These are phyloP conservation scores for Aureobasidium sp. DNA, from an alignment of 2,329 filamentous ascomycete species.

Conservation along the genomic window DNA sequence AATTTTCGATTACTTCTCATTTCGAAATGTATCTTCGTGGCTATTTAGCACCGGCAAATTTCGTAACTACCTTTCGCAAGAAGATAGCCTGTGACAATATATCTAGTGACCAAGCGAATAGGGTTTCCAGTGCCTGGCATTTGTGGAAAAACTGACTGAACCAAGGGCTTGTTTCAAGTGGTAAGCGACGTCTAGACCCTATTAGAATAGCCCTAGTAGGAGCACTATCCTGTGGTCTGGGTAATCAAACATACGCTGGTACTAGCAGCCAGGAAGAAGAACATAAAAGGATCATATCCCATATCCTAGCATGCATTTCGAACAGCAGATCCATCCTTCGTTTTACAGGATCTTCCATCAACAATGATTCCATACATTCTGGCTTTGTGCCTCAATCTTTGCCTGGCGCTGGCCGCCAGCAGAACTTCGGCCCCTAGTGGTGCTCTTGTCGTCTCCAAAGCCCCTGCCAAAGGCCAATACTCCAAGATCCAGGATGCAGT, in stretches of 20 bases:
- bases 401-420: conserved; percentile 23
- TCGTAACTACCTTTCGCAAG: not conserved
- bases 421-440: conserved; percentile 44
- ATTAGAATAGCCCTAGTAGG: not conserved
- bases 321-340: not conserved
- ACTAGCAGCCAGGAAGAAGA: not conserved
- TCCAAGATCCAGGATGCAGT: conserved; percentile 51
- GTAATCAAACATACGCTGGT: not conserved
- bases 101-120: not conserved
- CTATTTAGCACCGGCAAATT: not conserved
- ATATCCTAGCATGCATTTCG: not conserved
- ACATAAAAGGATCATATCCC: not conserved
- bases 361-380: conserved; percentile 10
- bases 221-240: fast-evolving
- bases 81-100: not conserved
- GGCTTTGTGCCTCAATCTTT: conserved; percentile 16
- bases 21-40: too few relatives aligned
- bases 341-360: not conserved
- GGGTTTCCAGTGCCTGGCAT: not conserved
- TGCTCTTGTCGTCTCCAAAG: conserved; percentile 42
- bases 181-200: not conserved
- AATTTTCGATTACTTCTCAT: too few relatives aligned
- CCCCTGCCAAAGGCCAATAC: conserved; percentile 30
- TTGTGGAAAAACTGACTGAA: not conserved
- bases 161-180: not conserved